A percentile compares a stretch with the other conserved stretches of the same genome.
Evolutionary conservation across 2,329 filamentous ascomycete genomes (phyloP).

Genomic region (Ceratocystis lukuohia): DNA sequence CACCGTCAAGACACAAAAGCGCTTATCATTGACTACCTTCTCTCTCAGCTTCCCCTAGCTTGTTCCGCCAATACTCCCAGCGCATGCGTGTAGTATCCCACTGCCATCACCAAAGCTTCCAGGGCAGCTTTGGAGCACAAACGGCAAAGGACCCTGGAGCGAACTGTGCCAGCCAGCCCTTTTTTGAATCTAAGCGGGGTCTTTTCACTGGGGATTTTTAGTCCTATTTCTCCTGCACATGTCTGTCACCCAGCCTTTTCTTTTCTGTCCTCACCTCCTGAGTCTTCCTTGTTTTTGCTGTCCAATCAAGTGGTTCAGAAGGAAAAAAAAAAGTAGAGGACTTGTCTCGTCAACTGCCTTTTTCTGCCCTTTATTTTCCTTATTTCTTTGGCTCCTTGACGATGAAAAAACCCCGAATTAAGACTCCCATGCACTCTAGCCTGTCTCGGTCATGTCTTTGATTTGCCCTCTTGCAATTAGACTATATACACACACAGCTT

Average conservation of each 20-base stretch:
- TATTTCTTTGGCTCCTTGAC: neutral
- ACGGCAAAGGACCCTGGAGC: neutral
- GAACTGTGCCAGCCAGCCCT: conserved; percentile 1
- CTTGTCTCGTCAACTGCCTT: neutral
- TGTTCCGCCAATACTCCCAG: neutral
- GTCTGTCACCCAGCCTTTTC: neutral
- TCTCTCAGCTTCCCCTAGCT: too few species aligned
- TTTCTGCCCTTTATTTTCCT: neutral
- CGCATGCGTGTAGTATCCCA: neutral
- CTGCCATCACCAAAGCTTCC: neutral
- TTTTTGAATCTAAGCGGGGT: neutral
- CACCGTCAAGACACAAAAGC: too few species aligned
- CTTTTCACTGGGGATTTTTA: neutral
- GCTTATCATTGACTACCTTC: too few species aligned
- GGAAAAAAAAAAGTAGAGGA: neutral
- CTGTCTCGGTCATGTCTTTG: neutral
- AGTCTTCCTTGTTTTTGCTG: neutral
- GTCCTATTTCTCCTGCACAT: neutral
- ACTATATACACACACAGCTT: too few species aligned
- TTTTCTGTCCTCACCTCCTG: neutral
- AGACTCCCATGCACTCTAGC: neutral
- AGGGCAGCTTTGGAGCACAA: neutral
- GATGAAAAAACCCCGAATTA: neutral
- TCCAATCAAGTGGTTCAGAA: neutral
- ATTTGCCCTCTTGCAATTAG: neutral